Percentiles rank a stretch among this genome's conserved stretches.
Evolutionary conservation across 1,284 basidiomycete species (phyloP).

Genomic region (Cutaneotrichosporon cyanovorans): DNA sequence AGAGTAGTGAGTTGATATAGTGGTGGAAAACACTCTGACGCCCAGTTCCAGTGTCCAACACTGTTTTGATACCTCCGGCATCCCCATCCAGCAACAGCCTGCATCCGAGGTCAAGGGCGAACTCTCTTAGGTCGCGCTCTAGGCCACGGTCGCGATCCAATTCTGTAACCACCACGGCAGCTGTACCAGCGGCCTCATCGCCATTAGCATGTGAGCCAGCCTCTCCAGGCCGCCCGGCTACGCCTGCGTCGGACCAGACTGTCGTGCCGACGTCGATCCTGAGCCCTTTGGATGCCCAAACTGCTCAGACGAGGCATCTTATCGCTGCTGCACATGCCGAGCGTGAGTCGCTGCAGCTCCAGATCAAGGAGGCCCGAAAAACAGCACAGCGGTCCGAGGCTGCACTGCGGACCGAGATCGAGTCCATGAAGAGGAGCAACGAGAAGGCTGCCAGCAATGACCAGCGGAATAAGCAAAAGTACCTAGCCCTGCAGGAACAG

Average conservation of each 20-base stretch:
- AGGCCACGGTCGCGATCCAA: slow-evolving; percentile 42
- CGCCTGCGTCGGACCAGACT: slow-evolving; percentile 8
- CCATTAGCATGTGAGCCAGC: slow-evolving; percentile 12
- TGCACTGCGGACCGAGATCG: slow-evolving; percentile 40
- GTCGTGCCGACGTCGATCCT: slow-evolving; percentile 32
- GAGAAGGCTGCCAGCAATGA: slow-evolving; percentile 44
- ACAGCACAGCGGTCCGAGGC: slow-evolving; percentile 43
- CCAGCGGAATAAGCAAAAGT: slow-evolving; percentile 43
- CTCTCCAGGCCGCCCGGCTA: slow-evolving; percentile 7
- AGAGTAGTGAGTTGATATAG: slow-evolving; percentile 18
- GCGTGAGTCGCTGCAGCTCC: slow-evolving; percentile 38
- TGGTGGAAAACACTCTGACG: neutral
- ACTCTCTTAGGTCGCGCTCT: slow-evolving; percentile 41
- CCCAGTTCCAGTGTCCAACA: slow-evolving; percentile 26
- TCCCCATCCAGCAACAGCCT: slow-evolving; percentile 20
- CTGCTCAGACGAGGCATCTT: slow-evolving; percentile 37
- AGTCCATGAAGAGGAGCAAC: slow-evolving; percentile 42
- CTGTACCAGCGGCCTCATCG: slow-evolving; percentile 15
- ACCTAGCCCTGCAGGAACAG: slow-evolving; percentile 44
- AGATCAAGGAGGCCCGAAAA: slow-evolving; percentile 44
- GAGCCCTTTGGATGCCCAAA: slow-evolving; percentile 35
- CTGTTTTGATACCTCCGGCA: slow-evolving; percentile 35
- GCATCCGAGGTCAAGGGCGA: slow-evolving; percentile 40
- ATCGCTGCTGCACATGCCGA: slow-evolving; percentile 39
- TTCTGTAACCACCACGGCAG: slow-evolving; percentile 27